These are phyloP conservation scores for Exophiala mesophila DNA, from an alignment of 2,329 filamentous ascomycete species.

Conservation along the genomic window DNA sequence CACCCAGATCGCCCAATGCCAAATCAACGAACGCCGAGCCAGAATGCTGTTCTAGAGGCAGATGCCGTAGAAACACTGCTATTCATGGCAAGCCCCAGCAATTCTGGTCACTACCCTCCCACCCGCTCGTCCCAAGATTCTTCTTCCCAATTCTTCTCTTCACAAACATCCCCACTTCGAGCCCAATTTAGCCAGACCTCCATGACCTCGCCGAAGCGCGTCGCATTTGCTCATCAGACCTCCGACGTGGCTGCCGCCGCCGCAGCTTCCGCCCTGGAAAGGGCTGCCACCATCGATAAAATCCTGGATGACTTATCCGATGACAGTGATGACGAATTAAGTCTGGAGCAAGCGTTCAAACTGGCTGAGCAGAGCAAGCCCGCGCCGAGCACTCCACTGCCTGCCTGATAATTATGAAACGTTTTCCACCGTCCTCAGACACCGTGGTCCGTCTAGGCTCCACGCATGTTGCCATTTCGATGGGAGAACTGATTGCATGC, in stretches of 20 bases:
- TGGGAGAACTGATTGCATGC: too few relatives aligned
- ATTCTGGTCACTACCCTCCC: constrained; percentile 39
- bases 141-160: constrained; percentile 17
- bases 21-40: constrained; percentile 35
- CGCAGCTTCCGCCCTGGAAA: constrained; percentile 16
- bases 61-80: constrained; percentile 48
- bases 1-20: constrained; percentile 16
- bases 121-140: constrained; percentile 30
- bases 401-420: too few relatives aligned
- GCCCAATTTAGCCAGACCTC: constrained; percentile 23
- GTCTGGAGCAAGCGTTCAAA: constrained; percentile 21
- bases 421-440: too few relatives aligned
- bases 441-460: too few relatives aligned
- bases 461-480: too few relatives aligned
- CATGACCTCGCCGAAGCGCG: constrained; percentile 22
- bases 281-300: constrained; percentile 28
- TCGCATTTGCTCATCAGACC: constrained; percentile 22
- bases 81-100: constrained; percentile 48
- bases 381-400: constrained; percentile 1
- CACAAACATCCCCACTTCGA: constrained; percentile 22
- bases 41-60: constrained; percentile 45
- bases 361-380: constrained; percentile 17
- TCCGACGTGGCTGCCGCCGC: constrained; percentile 8
- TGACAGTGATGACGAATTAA: constrained; percentile 27
- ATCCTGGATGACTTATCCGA: constrained; percentile 29